A percentile compares a stretch with the other conserved stretches of the same genome.
phyloP scores from a whole-genome alignment of 768 basidiomycete genomes.

The Fomitopsis serialis region DNA sequence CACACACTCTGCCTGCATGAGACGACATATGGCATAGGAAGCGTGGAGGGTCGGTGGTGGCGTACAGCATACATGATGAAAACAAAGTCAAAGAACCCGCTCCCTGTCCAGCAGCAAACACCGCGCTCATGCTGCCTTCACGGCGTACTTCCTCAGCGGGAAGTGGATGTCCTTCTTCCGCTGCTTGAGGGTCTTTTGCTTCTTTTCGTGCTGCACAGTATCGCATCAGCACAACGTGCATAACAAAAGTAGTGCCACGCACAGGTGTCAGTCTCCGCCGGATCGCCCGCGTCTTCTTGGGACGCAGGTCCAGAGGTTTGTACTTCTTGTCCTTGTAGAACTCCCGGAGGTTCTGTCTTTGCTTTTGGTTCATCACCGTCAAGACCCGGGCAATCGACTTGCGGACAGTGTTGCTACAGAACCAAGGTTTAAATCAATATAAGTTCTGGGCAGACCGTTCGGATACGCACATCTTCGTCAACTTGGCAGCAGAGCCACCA shows the following conservation, averaged over 20 bases:
- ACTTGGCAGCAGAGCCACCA: slow-evolving; percentile 90
- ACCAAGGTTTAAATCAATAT: no score
- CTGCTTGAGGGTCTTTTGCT: slow-evolving; percentile 87
- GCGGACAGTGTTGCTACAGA: slow-evolving; percentile 86
- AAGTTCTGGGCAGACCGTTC: no score
- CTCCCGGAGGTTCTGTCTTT: slow-evolving; percentile 93
- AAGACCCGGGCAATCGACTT: slow-evolving; percentile 97
- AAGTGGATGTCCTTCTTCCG: slow-evolving; percentile 94
- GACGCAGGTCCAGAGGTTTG: slow-evolving; percentile 93
- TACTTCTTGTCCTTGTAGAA: slow-evolving; percentile 98
- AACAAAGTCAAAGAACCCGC: slow-evolving; percentile 22
- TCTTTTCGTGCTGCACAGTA: slow-evolving; percentile 66
- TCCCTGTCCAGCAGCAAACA: slow-evolving; percentile 11
- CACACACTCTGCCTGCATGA: slow-evolving; percentile 4
- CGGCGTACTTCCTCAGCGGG: slow-evolving; percentile 89
- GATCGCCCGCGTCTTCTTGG: slow-evolving; percentile 98
- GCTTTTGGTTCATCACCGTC: slow-evolving; percentile 98
- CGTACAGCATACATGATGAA: slow-evolving; percentile 35
- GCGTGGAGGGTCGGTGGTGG: slow-evolving; percentile 29
- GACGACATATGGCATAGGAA: slow-evolving; percentile 21
- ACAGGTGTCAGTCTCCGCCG: slow-evolving; percentile 91
- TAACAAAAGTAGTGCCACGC: slow-evolving; percentile 17
- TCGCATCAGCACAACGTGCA: not conserved
- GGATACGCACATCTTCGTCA: slow-evolving; percentile 98
- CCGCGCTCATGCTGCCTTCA: slow-evolving; percentile 67